phyloP scores from a whole-genome alignment of 2,329 filamentous ascomycete genomes.

The Diaporthe citrichinensis region DNA sequence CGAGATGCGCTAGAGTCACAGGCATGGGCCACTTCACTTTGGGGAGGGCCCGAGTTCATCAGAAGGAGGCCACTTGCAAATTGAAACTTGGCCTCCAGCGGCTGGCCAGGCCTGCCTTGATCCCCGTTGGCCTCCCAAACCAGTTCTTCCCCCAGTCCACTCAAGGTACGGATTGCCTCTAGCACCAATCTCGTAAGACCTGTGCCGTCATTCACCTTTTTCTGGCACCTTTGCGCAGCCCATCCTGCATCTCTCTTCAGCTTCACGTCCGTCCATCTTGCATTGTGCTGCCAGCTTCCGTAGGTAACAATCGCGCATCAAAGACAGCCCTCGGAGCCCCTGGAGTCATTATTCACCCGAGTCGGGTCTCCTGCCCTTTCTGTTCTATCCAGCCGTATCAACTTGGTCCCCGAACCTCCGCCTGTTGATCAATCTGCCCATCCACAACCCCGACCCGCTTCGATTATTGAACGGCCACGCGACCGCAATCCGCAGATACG shows the following conservation, averaged over 20 bases:
- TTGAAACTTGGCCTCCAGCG: slow-evolving; percentile 38
- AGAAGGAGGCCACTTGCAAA: slow-evolving; percentile 27
- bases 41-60: slow-evolving; percentile 30
- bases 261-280: slow-evolving; percentile 16
- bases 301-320: slow-evolving; percentile 3
- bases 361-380: slow-evolving; percentile 17
- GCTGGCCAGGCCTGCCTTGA: slow-evolving; percentile 25
- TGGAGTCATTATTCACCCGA: slow-evolving; percentile 16
- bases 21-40: slow-evolving; percentile 29
- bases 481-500: slow-evolving; percentile 35
- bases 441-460: slow-evolving; percentile 43
- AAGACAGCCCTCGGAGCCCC: not conserved
- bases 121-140: slow-evolving; percentile 22
- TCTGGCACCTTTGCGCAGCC: slow-evolving; percentile 21
- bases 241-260: slow-evolving; percentile 10
- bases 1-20: slow-evolving; percentile 34
- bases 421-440: slow-evolving; percentile 31
- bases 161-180: slow-evolving; percentile 26
- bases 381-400: slow-evolving; percentile 4
- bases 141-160: slow-evolving; percentile 28
- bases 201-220: slow-evolving; percentile 40
- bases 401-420: slow-evolving; percentile 9
- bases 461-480: slow-evolving; percentile 24
- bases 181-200: slow-evolving; percentile 39
- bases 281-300: slow-evolving; percentile 17